phyloP scores from a whole-genome alignment of 345 rosid genomes.

The Gossypium rotundifolium region DNA sequence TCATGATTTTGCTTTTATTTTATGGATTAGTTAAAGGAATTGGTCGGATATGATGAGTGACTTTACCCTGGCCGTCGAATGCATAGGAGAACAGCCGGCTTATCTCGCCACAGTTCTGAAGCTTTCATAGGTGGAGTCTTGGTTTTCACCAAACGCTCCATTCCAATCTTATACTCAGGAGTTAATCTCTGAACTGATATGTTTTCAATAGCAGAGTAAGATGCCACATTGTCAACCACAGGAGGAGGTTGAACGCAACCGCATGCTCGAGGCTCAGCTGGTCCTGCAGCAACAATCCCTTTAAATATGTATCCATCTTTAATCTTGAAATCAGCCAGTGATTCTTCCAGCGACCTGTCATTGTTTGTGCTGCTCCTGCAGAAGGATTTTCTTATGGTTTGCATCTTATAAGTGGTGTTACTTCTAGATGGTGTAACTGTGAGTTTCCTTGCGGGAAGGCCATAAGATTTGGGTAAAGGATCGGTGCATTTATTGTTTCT shows the following conservation, averaged over 20 bases:
- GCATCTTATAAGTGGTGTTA: constrained; percentile 24
- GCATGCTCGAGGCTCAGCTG: constrained; percentile 49
- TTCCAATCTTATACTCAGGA: constrained; percentile 52
- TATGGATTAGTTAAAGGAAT: neutral
- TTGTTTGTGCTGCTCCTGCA: constrained; percentile 16
- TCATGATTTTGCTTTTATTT: neutral
- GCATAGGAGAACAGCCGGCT: constrained; percentile 54
- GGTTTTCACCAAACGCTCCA: constrained; percentile 47
- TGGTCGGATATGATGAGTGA: neutral
- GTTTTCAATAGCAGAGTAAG: constrained; percentile 39
- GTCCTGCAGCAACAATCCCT: constrained; percentile 60
- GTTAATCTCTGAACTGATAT: constrained; percentile 44
- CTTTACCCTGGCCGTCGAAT: constrained; percentile 58
- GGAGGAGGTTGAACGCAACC: constrained; percentile 58
- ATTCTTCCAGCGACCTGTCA: constrained; percentile 39
- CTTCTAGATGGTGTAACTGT: constrained; percentile 24
- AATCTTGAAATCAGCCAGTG: constrained; percentile 43
- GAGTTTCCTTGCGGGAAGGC: constrained; percentile 14
- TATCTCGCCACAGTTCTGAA: constrained; percentile 49
- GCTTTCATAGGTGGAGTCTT: constrained; percentile 63
- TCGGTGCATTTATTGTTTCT: constrained; percentile 36
- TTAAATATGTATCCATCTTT: constrained; percentile 52
- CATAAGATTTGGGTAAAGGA: constrained; percentile 24
- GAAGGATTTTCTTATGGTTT: constrained; percentile 17
- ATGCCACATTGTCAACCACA: constrained; percentile 40